Evolutionary conservation across 2,329 filamentous ascomycete genomes (phyloP).

Genomic region (Cadophora gregata): DNA sequence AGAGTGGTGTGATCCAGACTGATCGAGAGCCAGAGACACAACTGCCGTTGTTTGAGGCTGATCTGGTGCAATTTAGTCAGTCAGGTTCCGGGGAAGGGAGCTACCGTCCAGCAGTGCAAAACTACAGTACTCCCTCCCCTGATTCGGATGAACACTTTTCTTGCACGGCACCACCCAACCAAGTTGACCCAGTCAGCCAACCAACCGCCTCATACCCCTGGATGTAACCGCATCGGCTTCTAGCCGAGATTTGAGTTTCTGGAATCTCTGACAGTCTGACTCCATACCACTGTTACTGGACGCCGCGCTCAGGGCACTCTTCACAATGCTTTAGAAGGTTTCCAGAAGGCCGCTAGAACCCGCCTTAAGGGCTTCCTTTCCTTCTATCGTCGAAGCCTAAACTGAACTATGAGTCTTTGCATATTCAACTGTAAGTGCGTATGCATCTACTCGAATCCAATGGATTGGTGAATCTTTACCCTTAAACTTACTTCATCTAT

Average conservation of each 20-base stretch:
- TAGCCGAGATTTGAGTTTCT: constrained; percentile 10
- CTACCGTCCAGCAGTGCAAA: neutral
- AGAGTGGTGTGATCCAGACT: neutral
- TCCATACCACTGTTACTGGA: too few relatives aligned
- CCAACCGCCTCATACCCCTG: neutral
- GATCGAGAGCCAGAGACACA: neutral
- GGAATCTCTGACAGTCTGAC: constrained; percentile 6
- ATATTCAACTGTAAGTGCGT: neutral
- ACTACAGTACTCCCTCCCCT: neutral
- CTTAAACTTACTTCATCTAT: neutral
- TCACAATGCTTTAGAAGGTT: constrained; percentile 13
- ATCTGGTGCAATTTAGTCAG: neutral
- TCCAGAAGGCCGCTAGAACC: constrained; percentile 20
- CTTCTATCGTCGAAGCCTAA: constrained; percentile 11
- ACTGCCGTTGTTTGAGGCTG: neutral
- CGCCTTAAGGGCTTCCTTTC: neutral
- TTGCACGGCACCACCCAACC: neutral
- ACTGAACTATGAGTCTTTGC: neutral
- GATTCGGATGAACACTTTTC: constrained; percentile 16
- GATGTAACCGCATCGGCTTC: constrained; percentile 7
- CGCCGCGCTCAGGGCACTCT: neutral
- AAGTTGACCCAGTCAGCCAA: neutral
- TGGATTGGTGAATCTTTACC: neutral
- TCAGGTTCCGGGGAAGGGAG: neutral
- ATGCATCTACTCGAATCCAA: neutral